These are phyloP conservation scores for Aspergillus oerlinghausenensis DNA, from an alignment of 2,329 filamentous ascomycete genomes.

Conservation along the genomic window DNA sequence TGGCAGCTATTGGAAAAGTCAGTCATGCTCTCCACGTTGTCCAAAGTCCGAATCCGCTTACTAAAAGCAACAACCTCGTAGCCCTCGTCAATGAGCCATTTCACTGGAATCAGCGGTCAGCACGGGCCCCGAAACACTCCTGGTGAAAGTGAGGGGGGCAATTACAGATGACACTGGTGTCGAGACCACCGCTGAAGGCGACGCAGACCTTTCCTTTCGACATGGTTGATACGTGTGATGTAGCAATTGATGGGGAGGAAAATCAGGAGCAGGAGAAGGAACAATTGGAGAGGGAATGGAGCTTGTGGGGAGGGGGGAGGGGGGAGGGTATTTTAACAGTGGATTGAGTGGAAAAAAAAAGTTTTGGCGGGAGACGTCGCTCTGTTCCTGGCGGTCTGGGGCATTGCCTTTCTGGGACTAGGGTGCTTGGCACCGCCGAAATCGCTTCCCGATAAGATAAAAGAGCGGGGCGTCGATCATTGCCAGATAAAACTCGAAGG, in stretches of 20 bases:
- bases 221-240: background rate
- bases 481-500: background rate
- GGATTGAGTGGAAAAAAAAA: background rate
- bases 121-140: background rate
- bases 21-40: background rate
- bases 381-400: background rate
- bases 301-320: background rate
- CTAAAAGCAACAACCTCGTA: conserved; percentile 61
- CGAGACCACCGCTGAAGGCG: conserved; percentile 48
- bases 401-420: background rate
- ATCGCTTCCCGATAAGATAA: background rate
- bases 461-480: background rate
- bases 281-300: background rate
- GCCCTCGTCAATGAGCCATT: conserved; percentile 47
- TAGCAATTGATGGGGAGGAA: background rate
- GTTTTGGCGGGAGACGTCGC: background rate
- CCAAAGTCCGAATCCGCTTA: conserved; percentile 17
- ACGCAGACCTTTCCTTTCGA: conserved; percentile 2
- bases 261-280: background rate
- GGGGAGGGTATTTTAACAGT: background rate
- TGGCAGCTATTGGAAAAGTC: conserved; percentile 48
- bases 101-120: conserved; percentile 26
- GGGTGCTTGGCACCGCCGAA: background rate
- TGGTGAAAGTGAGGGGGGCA: conserved; percentile 19
- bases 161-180: conserved; percentile 54